phyloP scores from a whole-genome alignment of 2,329 filamentous ascomycete genomes.

The Penicillium janthinellum region DNA sequence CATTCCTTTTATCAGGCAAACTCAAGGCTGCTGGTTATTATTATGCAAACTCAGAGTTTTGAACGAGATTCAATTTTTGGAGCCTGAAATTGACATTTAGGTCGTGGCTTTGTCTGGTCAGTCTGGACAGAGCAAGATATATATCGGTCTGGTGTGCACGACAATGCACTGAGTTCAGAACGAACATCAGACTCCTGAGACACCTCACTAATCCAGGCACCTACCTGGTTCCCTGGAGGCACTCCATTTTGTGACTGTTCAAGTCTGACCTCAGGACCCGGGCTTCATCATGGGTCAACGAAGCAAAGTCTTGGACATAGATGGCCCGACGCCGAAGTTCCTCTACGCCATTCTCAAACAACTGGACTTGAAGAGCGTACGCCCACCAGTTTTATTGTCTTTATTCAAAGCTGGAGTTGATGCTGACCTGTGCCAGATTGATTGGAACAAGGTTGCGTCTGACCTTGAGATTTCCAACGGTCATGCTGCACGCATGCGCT shows the following conservation, averaged over 20 bases:
- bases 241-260: not conserved
- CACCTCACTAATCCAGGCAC: not conserved
- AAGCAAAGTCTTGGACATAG: constrained; percentile 49
- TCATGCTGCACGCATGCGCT: constrained; percentile 61
- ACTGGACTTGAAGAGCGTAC: constrained; percentile 55
- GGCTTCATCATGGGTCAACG: constrained; percentile 40
- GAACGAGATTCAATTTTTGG: not conserved
- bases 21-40: not conserved
- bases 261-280: not conserved
- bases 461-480: constrained; percentile 57
- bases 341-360: constrained; percentile 60
- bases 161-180: not conserved
- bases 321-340: constrained; percentile 54
- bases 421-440: constrained; percentile 42
- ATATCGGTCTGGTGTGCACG: not conserved
- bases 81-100: too few relatives aligned
- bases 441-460: constrained; percentile 56
- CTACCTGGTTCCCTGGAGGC: not conserved
- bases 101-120: not conserved
- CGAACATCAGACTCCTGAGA: not conserved
- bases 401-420: not conserved
- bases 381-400: constrained; percentile 16
- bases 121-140: not conserved
- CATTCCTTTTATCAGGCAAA: not conserved
- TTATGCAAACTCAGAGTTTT: too few relatives aligned